A percentile compares a stretch with the other conserved stretches of the same genome.
Conservation (phyloP, 768 basidiomycete genomes). For the Dendrothele bispora region DNA sequence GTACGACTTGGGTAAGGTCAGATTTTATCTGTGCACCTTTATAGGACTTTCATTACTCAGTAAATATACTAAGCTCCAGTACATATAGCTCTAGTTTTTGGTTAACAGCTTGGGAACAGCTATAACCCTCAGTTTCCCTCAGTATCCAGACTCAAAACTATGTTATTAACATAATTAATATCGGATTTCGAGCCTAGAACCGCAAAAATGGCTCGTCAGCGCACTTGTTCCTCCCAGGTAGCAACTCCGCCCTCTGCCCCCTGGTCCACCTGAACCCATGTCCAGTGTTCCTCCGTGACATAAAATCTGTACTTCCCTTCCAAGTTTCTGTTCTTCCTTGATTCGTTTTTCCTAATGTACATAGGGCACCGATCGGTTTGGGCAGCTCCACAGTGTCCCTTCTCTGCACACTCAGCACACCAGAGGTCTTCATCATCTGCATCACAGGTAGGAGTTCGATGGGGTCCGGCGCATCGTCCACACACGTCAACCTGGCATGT, state of each 20-base stretch:
- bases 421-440: constrained; percentile 1
- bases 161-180: too few species aligned
- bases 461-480: constrained; percentile 15
- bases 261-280: not conserved
- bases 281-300: not conserved
- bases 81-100: too few species aligned
- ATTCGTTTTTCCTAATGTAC: constrained; percentile 10
- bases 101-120: too few species aligned
- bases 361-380: constrained; percentile 21
- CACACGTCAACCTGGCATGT: constrained; percentile 5
- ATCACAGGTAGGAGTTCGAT: constrained; percentile 17
- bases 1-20: too few species aligned
- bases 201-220: too few species aligned
- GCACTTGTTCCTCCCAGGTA: not conserved
- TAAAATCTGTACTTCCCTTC: constrained; percentile 18
- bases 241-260: not conserved
- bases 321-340: constrained; percentile 7
- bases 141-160: too few species aligned
- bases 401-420: constrained; percentile 27
- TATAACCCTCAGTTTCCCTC: too few species aligned
- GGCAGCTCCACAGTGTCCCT: constrained; percentile 24
- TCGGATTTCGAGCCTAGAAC: too few species aligned
- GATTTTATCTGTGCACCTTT: too few species aligned
- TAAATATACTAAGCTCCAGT: too few species aligned
- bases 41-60: too few species aligned